A percentile compares a stretch with the other conserved stretches of the same genome.
phyloP scores from a whole-genome alignment of 2,329 filamentous ascomycete genomes.

The Talaromyces sp. region DNA sequence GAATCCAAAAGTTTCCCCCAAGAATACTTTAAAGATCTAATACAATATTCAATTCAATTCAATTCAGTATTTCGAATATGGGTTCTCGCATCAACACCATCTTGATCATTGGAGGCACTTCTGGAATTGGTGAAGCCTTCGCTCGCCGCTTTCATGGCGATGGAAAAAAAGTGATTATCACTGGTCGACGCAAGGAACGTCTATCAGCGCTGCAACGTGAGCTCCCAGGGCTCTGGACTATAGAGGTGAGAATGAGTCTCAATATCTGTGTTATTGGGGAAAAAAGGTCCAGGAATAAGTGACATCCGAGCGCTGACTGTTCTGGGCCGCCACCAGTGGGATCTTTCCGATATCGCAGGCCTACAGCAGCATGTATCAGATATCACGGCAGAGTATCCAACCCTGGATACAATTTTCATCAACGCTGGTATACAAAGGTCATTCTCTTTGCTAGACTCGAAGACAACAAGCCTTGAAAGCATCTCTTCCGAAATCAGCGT shows the following conservation, averaged over 20 bases:
- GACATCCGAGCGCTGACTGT: too few relatives aligned
- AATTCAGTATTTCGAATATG: not conserved
- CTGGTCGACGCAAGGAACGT: slow-evolving; percentile 20
- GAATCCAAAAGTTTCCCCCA: too few relatives aligned
- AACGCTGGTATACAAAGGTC: slow-evolving; percentile 25
- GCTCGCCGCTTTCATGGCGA: slow-evolving; percentile 19
- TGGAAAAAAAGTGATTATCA: slow-evolving; percentile 23
- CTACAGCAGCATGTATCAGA: slow-evolving; percentile 13
- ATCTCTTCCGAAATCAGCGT: slow-evolving; percentile 19
- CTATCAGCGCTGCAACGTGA: slow-evolving; percentile 18
- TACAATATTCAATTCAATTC: too few relatives aligned
- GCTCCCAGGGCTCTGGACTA: slow-evolving; percentile 23
- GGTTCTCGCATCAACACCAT: slow-evolving; percentile 9
- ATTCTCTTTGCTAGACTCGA: slow-evolving; percentile 18
- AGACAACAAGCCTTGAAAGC: slow-evolving; percentile 16
- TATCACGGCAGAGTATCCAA: slow-evolving; percentile 19
- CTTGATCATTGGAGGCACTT: slow-evolving; percentile 35
- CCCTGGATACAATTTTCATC: slow-evolving; percentile 29
- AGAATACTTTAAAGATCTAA: too few relatives aligned
- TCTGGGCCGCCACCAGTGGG: slow-evolving; percentile 11
- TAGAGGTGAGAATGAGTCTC: not conserved
- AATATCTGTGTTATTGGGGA: not conserved
- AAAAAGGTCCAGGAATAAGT: too few relatives aligned
- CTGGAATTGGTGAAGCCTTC: slow-evolving; percentile 38
- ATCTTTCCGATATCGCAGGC: slow-evolving; percentile 17